These are phyloP conservation scores for Candida pini DNA, from an alignment of 805 yeast genomes.

Conservation along the genomic window DNA sequence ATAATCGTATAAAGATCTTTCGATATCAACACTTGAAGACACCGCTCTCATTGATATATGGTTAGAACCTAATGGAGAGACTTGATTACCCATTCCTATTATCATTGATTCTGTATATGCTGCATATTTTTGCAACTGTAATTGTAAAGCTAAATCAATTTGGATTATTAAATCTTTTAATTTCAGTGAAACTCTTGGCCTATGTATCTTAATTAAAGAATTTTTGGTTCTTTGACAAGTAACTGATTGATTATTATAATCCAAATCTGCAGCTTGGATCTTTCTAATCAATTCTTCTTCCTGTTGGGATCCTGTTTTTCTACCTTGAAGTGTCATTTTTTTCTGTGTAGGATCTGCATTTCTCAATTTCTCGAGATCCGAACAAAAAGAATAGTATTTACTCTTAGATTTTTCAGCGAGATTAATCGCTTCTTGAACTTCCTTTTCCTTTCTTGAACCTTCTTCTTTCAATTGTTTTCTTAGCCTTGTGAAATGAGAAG, in stretches of 20 bases:
- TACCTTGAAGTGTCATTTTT: conserved; percentile 72
- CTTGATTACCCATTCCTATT: conserved; percentile 77
- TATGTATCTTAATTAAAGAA: conserved; percentile 61
- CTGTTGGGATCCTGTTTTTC: conserved; percentile 75
- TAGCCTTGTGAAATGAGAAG: conserved; percentile 61
- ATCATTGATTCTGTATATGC: conserved; percentile 80
- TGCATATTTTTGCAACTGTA: conserved; percentile 85
- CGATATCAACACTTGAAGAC: conserved; percentile 77
- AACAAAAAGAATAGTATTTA: conserved; percentile 73
- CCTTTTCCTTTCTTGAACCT: conserved; percentile 76
- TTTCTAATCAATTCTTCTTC: conserved; percentile 84
- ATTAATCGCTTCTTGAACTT: conserved; percentile 72
- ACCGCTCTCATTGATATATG: conserved; percentile 61
- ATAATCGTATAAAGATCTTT: conserved; percentile 70
- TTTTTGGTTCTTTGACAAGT: conserved; percentile 67
- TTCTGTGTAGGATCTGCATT: conserved; percentile 77
- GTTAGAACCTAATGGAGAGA: conserved; percentile 60
- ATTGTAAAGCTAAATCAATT: conserved; percentile 81
- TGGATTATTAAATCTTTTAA: conserved; percentile 77
- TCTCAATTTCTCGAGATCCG: conserved; percentile 78
- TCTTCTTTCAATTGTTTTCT: conserved; percentile 80
- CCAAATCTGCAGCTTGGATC: conserved; percentile 79
- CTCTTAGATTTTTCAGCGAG: conserved; percentile 84
- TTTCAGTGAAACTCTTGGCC: conserved; percentile 72
- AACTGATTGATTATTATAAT: conserved; percentile 73